phyloP scores from a whole-genome alignment of 495 filamentous ascomycete genomes.

The Aspergillus ostianus region DNA sequence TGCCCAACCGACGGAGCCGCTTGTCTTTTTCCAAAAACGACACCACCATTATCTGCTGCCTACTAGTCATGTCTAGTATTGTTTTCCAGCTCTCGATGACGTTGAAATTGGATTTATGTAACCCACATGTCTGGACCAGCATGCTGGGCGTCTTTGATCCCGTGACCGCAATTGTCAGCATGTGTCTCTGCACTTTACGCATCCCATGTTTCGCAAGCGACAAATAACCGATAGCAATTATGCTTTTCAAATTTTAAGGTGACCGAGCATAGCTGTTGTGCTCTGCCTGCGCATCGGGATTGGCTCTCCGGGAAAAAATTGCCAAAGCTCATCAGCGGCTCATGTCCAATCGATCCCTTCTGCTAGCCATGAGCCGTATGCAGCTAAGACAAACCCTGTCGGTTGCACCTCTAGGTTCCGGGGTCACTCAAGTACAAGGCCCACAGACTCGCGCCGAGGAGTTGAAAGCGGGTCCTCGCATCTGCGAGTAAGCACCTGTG shows the following conservation, averaged over 20 bases:
- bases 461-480: conserved; percentile 30
- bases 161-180: conserved; percentile 43
- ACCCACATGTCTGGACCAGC: conserved; percentile 44
- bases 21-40: not conserved
- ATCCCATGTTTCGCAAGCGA: conserved; percentile 29
- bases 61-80: not conserved
- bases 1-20: conserved; percentile 26
- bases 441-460: conserved; percentile 23
- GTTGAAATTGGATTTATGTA: conserved; percentile 45
- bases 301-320: conserved; percentile 28
- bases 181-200: conserved; percentile 39
- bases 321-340: conserved; percentile 27
- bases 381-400: conserved; percentile 32
- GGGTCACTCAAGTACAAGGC: conserved; percentile 9
- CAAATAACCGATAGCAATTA: conserved; percentile 36
- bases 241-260: conserved; percentile 31
- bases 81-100: conserved; percentile 23
- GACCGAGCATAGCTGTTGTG: conserved; percentile 24
- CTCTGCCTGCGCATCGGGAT: conserved; percentile 26
- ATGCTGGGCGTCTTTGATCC: conserved; percentile 40
- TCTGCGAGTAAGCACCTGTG: conserved; percentile 28
- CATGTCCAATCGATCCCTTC: conserved; percentile 32
- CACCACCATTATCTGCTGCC: not conserved
- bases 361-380: conserved; percentile 31
- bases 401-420: conserved; percentile 14